Evolutionary conservation across 164 flowering plant genomes (phyloP).

Genomic region (Sedum album): DNA sequence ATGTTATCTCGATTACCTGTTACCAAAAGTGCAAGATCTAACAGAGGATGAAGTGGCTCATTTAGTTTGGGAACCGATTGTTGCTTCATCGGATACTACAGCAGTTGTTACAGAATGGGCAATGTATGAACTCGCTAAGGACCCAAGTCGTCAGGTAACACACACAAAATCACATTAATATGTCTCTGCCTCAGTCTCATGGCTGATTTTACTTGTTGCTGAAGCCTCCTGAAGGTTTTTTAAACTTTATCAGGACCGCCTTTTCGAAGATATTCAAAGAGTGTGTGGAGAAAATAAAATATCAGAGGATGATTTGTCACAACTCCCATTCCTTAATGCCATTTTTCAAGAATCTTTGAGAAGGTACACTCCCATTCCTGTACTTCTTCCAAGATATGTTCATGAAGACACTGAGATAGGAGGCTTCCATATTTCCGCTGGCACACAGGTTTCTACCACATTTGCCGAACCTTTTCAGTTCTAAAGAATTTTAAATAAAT

Average conservation of each 20-base stretch:
- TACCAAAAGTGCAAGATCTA: conserved; percentile 48
- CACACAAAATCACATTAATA: too few species aligned
- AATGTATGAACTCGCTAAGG: conserved; percentile 70
- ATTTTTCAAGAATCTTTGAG: conserved; percentile 89
- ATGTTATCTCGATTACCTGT: conserved; percentile 50
- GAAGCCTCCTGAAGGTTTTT: conserved; percentile 8
- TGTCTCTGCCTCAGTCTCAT: too few species aligned
- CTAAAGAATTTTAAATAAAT: too few species aligned
- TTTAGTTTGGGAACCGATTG: conserved; percentile 73
- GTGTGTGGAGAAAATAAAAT: conserved; percentile 55
- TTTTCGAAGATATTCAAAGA: conserved; percentile 38
- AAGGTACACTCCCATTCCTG: too few species aligned
- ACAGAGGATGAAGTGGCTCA: conserved; percentile 46
- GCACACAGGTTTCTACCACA: conserved; percentile 46
- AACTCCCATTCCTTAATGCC: conserved; percentile 42
- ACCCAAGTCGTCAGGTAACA: conserved; percentile 52
- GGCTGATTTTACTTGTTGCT: not conserved
- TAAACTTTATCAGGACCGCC: conserved; percentile 34
- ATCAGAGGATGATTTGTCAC: too few species aligned
- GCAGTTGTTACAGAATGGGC: conserved; percentile 85
- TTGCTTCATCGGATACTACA: conserved; percentile 78
- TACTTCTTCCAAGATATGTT: too few species aligned
- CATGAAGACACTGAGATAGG: conserved; percentile 81
- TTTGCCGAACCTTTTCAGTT: not conserved
- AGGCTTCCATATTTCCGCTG: conserved; percentile 70